Evolutionary conservation across 306 rosid genomes (phyloP).

Genomic region (Lathyrus aphaca): DNA sequence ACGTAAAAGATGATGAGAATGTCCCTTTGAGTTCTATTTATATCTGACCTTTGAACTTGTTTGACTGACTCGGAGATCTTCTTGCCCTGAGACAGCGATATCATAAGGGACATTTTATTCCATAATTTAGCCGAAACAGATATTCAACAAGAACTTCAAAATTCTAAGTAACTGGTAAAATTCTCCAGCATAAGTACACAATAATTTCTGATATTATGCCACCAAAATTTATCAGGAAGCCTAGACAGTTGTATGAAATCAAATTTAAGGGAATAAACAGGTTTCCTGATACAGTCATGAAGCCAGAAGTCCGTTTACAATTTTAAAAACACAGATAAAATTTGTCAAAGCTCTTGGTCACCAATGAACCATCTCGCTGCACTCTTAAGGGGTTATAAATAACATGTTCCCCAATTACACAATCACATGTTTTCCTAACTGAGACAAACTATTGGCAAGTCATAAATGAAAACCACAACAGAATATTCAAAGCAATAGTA

Average conservation of each 20-base stretch:
- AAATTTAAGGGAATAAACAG: conserved; percentile 2
- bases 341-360: conserved; percentile 29
- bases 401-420: conserved; percentile 14
- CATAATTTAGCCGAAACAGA: conserved; percentile 40
- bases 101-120: conserved; percentile 49
- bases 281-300: conserved; percentile 28
- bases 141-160: conserved; percentile 25
- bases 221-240: conserved; percentile 23
- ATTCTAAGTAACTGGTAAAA: conserved; percentile 1
- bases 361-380: conserved; percentile 9
- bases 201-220: conserved; percentile 31
- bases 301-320: conserved; percentile 26
- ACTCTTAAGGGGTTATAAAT: conserved; percentile 12
- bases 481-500: conserved; percentile 30
- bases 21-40: conserved; percentile 24
- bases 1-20: conserved; percentile 26
- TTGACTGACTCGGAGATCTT: conserved; percentile 54
- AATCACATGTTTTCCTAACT: conserved; percentile 13
- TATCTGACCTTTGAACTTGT: conserved; percentile 70
- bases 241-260: conserved; percentile 2
- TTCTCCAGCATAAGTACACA: conserved; percentile 12
- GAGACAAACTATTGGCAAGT: conserved; percentile 30
- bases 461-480: conserved; percentile 33
- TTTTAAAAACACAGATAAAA: conserved; percentile 24
- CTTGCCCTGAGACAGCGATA: conserved; percentile 53